Percentiles rank a stretch among this genome's conserved stretches.
Evolutionary conservation across 331 rosid species (phyloP).

Genomic region (Acacia concinna): DNA sequence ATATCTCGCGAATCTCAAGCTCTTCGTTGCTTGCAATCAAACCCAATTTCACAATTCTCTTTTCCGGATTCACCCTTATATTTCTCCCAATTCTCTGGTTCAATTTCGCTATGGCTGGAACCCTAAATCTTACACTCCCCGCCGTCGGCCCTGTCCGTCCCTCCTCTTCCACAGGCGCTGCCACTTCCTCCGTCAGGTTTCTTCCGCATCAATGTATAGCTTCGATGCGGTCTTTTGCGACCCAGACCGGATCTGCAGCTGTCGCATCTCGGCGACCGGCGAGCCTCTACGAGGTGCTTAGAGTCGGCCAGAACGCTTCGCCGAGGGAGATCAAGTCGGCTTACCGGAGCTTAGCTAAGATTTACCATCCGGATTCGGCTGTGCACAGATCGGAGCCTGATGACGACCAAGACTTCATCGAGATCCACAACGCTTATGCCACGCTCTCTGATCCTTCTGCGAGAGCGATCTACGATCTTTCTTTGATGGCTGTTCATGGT

Average conservation of each 20-base stretch:
- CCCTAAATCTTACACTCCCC: slow-evolving; percentile 29
- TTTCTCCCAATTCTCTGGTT: neutral
- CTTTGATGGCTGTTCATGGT: slow-evolving; percentile 36
- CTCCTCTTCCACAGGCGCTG: neutral
- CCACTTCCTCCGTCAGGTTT: neutral
- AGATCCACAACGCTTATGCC: slow-evolving; percentile 72
- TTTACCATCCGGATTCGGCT: slow-evolving; percentile 77
- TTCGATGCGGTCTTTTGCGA: slow-evolving; percentile 33
- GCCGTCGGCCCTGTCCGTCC: neutral
- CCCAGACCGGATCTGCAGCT: slow-evolving; percentile 6
- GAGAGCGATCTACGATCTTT: slow-evolving; percentile 63
- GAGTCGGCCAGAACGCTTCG: slow-evolving; percentile 58
- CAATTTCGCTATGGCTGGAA: slow-evolving; percentile 33
- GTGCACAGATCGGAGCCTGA: slow-evolving; percentile 34
- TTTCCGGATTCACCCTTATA: neutral
- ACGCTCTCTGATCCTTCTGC: slow-evolving; percentile 85
- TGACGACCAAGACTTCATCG: slow-evolving; percentile 61
- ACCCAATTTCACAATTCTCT: neutral
- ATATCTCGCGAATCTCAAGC: neutral
- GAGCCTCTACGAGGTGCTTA: slow-evolving; percentile 75
- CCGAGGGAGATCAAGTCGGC: slow-evolving; percentile 75
- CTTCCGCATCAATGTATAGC: neutral
- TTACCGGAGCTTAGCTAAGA: slow-evolving; percentile 76
- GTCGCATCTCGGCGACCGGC: slow-evolving; percentile 17
- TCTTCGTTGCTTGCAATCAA: neutral